These are phyloP conservation scores for Rhodofomes roseus DNA, from an alignment of 1,284 basidiomycete species.

Conservation along the genomic window DNA sequence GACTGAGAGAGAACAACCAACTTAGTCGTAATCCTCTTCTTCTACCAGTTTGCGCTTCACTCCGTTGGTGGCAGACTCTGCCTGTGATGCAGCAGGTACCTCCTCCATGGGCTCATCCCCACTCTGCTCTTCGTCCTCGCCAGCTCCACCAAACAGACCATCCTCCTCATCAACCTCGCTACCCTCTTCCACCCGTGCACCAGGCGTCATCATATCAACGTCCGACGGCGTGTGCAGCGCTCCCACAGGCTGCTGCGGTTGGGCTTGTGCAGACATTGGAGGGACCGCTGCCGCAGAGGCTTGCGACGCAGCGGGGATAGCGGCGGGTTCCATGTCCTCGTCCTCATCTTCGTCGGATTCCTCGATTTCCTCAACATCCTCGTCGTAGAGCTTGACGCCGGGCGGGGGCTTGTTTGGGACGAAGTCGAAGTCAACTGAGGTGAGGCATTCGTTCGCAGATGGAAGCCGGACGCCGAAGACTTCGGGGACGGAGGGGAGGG, in stretches of 20 bases:
- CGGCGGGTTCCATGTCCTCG: slow-evolving; percentile 58
- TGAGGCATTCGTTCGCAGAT: slow-evolving; percentile 77
- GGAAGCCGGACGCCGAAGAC: slow-evolving; percentile 93
- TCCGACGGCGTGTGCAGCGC: slow-evolving; percentile 62
- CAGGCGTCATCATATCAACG: slow-evolving; percentile 53
- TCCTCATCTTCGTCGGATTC: slow-evolving; percentile 65
- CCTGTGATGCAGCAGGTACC: slow-evolving; percentile 51
- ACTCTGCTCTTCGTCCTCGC: slow-evolving; percentile 61
- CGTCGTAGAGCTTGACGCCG: slow-evolving; percentile 68
- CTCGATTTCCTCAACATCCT: slow-evolving; percentile 75
- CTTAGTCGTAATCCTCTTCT: slow-evolving; percentile 79
- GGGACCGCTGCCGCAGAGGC: slow-evolving; percentile 7
- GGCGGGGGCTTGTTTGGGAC: slow-evolving; percentile 84
- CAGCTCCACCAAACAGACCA: slow-evolving; percentile 50
- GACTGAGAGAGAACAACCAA: not conserved
- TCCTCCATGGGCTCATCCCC: slow-evolving; percentile 77
- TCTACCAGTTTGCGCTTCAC: slow-evolving; percentile 76
- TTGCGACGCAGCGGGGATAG: slow-evolving; percentile 31
- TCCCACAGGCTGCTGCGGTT: slow-evolving; percentile 37
- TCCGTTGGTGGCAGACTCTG: slow-evolving; percentile 48
- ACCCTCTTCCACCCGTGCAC: slow-evolving; percentile 51
- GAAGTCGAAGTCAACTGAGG: slow-evolving; percentile 90
- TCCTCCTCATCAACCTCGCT: slow-evolving; percentile 63
- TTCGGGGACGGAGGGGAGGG: slow-evolving; percentile 91
- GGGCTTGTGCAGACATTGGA: slow-evolving; percentile 15